phyloP scores from a whole-genome alignment of 441 rosid species.

The Pelargonium australe region DNA sequence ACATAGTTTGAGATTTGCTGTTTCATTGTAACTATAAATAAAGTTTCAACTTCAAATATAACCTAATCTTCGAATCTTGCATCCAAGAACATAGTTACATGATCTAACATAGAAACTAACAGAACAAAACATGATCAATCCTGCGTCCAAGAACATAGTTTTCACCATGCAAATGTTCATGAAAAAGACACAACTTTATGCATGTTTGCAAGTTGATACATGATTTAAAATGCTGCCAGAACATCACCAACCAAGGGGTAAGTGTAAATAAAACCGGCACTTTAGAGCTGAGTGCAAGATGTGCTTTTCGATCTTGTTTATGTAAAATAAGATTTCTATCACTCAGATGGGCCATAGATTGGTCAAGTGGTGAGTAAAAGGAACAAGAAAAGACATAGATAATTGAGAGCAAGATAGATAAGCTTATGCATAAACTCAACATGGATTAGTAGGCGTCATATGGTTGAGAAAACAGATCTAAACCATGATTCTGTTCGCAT shows the following conservation, averaged over 20 bases:
- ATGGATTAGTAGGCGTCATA: slow-evolving; percentile 15
- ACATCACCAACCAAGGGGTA: not conserved
- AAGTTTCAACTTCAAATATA: not conserved
- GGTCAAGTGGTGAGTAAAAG: slow-evolving; percentile 13
- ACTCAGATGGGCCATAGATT: slow-evolving; percentile 17
- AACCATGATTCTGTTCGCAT: not conserved
- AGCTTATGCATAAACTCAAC: slow-evolving; percentile 18
- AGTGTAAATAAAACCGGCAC: too few species aligned
- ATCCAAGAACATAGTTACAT: too few species aligned
- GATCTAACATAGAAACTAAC: too few species aligned
- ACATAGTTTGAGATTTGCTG: slow-evolving; percentile 25
- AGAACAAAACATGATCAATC: too few species aligned
- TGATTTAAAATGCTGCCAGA: not conserved
- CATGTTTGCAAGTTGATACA: not conserved
- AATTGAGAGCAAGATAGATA: slow-evolving; percentile 1
- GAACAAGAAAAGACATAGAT: not conserved
- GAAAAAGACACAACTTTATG: too few species aligned
- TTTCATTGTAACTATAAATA: not conserved
- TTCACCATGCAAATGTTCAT: too few species aligned
- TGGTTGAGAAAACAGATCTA: slow-evolving; percentile 10
- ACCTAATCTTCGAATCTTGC: too few species aligned
- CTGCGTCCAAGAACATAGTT: too few species aligned
- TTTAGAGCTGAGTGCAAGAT: not conserved
- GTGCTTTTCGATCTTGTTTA: not conserved
- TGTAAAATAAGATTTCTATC: not conserved